Percentiles rank a stretch among this genome's conserved stretches.
Evolutionary conservation across 208 protist genomes (phyloP).

Genomic region (Borovskyia barvae): DNA sequence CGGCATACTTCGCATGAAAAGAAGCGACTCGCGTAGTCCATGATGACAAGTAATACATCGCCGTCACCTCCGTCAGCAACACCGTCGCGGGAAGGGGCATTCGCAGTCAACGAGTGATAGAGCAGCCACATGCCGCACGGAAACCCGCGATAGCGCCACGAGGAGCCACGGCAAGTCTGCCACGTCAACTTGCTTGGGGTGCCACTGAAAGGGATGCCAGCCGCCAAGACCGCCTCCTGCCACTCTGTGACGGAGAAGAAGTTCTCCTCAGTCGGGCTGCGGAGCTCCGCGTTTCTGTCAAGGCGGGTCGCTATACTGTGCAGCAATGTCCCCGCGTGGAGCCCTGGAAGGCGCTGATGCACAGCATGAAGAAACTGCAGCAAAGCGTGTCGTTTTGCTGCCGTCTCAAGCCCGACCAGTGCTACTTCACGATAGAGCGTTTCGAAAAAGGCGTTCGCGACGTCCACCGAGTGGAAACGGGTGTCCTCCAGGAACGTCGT

Average conservation of each 20-base stretch:
- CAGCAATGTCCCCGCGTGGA: constrained; percentile 36
- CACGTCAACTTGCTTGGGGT: constrained; percentile 39
- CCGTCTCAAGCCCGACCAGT: constrained; percentile 24
- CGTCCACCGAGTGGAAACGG: constrained; percentile 32
- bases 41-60: constrained; percentile 38
- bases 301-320: constrained; percentile 9
- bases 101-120: constrained; percentile 61
- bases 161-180: constrained; percentile 58
- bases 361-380: constrained; percentile 46
- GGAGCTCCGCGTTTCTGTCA: neutral
- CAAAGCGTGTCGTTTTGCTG: constrained; percentile 26
- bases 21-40: constrained; percentile 57
- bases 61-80: neutral
- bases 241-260: constrained; percentile 24
- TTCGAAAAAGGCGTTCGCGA: constrained; percentile 63
- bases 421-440: constrained; percentile 65
- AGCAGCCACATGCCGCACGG: constrained; percentile 78
- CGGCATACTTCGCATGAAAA: constrained; percentile 63
- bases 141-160: constrained; percentile 57
- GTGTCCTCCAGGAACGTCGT: constrained; percentile 38
- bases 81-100: neutral
- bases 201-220: constrained; percentile 52
- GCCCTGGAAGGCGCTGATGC: constrained; percentile 31
- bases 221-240: constrained; percentile 40
- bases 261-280: neutral